A percentile compares a stretch with the other conserved stretches of the same genome.
Conservation (phyloP, 257 asterid genomes). For the Solanum chiquidenum region DNA sequence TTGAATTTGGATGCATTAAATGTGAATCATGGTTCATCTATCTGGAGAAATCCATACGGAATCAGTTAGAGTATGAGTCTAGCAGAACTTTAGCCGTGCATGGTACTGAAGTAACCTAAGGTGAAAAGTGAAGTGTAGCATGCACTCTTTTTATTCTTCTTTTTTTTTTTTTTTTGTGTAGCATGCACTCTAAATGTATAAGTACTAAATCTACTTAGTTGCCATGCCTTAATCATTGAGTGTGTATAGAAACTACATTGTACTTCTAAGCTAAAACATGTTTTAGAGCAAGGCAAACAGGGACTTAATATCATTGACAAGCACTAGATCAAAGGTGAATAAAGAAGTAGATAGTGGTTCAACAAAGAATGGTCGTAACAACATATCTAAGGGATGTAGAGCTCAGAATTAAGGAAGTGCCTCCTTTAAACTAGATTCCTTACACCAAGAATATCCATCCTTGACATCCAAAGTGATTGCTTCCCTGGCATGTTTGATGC, state of each 20-base stretch:
- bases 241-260: background rate
- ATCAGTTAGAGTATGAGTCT: background rate
- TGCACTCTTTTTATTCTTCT: background rate
- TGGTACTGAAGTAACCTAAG: background rate
- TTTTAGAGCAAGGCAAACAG: background rate
- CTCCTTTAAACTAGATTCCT: conserved; percentile 11
- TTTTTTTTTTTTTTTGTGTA: background rate
- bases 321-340: background rate
- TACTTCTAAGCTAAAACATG: background rate
- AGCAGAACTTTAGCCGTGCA: background rate
- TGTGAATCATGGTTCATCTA: background rate
- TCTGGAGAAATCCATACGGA: background rate
- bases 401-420: background rate
- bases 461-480: conserved; percentile 78
- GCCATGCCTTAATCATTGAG: background rate
- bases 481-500: conserved; percentile 83
- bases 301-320: background rate
- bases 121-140: background rate
- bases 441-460: conserved; percentile 85
- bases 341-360: background rate
- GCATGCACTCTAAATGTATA: background rate
- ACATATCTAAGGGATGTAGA: background rate
- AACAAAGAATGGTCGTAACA: background rate
- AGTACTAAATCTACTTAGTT: background rate
- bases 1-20: background rate